Evolutionary conservation across 2,329 filamentous ascomycete genomes (phyloP), one percentile per base, ranked within the genome.

Genomic region (Aspergillus proliferans): DNA sequence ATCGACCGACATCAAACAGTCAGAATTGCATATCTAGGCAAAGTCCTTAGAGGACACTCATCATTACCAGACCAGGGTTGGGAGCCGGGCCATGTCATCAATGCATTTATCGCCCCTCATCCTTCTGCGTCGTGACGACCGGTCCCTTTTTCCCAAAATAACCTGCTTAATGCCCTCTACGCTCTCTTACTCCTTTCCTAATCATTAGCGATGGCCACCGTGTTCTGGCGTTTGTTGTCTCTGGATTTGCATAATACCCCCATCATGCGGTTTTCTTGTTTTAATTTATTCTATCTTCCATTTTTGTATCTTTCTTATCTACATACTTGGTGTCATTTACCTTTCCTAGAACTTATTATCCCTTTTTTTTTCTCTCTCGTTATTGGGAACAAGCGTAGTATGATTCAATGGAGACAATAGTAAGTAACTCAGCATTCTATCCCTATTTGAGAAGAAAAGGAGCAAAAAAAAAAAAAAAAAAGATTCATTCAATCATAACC

Each of bases 11-110:
- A 72, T 41, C 82, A 81, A 52, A 79, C 76, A 43, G 74, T 95
- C 45, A 82, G 82, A 47, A 79, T 95, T 51, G 84, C 83, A 18
- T 94, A 95, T 66, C 78, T 93, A 68, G 91, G 91, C 57, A 88
- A 84, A 64, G 81, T 91, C 45, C 77, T 95, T 42, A 83, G 84
- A 55, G 87, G 92, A 55, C 76, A 77, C 47, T 65, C 80, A 18
- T 77, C 84, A 1, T 68, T 95, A 15, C 68, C 75, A 41, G 77
- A 79, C 3, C 86, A 93, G 58, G 86, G 86, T 44, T 95, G 88
- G 87, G 80, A 83, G 58, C 76, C 80, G 52, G 86, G 83, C 33
- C 80, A 93, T 62, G 75, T 93, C 30, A 71, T 95, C 47, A 93
- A 91, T 64, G 89, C 85, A 19, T 74, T 93, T 50, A 81, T 93